Base-by-base conservation (phyloP, 805 yeast genomes). In the Tetrapisispora phaffii region DNA sequence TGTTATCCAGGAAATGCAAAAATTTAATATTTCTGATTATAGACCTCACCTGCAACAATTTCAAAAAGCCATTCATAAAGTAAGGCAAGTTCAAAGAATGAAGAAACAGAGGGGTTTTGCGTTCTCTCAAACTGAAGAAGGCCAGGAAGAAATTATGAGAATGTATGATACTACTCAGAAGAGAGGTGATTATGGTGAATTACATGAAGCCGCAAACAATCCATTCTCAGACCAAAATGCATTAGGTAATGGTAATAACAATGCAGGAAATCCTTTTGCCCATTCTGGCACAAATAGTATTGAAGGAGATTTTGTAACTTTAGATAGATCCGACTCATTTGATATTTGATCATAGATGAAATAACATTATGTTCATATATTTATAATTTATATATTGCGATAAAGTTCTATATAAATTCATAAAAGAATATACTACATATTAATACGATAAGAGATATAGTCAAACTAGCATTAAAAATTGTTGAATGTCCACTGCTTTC, bases 61-160 rank as follows among this genome's bases (percentile, higher is more conserved):
- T 73, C 98, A 93, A 65, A 88, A 84, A 63, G 97, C 97, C 6
- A 93, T 93, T 46, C 76, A 97, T 59, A 93, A 88, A 60, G 97
- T 93, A 21, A 82, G 99, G 66, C 99, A 94, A 66, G 97, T 93
- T 33, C 96, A 90, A 65, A 77, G 99, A 65, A 90, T 93, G 85
- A 85, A 94, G 62, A 93, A 93, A 59, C 98, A 93, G 67, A 80
- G 97, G 67, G 99, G 99, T 6, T 93, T 86, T 72, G 99, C 99
- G 1, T 93, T 93, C 58, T 88, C 97, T 7, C 97, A 93, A 65
- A 88, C 85, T 39, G 96, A 87, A 51, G 96, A 85, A 61, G 67
- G 68, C 44, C 96, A 89, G 67, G 96, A 88, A 53, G 80, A 81
- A 59, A 77, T 93, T 49, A 82, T 93, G 41, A 76, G 97, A 57